These are phyloP conservation scores for Hortiboletus flavorubellus DNA, from an alignment of 768 basidiomycete species.

Conservation along the genomic window DNA sequence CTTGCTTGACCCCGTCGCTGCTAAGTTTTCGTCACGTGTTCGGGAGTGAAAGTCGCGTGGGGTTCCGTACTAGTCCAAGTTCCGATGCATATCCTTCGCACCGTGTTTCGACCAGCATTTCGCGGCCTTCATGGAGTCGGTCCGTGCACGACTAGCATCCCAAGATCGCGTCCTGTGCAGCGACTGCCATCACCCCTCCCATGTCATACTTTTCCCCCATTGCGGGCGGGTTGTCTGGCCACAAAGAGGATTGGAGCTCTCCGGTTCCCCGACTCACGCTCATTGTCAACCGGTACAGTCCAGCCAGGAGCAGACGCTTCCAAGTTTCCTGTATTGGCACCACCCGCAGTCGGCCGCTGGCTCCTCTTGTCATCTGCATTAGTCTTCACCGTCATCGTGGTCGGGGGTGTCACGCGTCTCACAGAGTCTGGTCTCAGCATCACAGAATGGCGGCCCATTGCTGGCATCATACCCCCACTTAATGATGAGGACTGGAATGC, in stretches of 20 bases:
- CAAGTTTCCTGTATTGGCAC: constrained; percentile 54
- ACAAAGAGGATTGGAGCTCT: neutral
- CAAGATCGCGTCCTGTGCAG: constrained; percentile 11
- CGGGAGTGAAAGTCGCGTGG: neutral
- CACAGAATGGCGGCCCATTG: constrained; percentile 95
- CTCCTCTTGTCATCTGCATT: constrained; percentile 80
- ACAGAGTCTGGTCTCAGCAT: constrained; percentile 98
- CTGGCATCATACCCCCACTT: constrained; percentile 84
- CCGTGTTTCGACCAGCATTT: constrained; percentile 16
- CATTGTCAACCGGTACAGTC: constrained; percentile 37
- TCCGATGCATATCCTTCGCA: constrained; percentile 23
- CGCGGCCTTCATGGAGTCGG: constrained; percentile 4
- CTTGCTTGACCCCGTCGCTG: no score
- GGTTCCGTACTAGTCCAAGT: no score
- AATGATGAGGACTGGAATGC: constrained; percentile 71
- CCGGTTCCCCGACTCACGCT: constrained; percentile 32
- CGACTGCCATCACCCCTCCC: neutral
- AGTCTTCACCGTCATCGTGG: constrained; percentile 89
- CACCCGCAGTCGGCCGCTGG: constrained; percentile 78
- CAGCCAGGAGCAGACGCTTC: constrained; percentile 15
- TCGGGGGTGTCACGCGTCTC: constrained; percentile 93
- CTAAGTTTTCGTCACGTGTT: constrained; percentile 17
- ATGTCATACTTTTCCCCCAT: constrained; percentile 4
- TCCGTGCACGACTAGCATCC: neutral
- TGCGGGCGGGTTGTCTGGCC: neutral